These are phyloP conservation scores for Monosporozyma servazzii DNA, from an alignment of 805 yeast species.

Conservation along the genomic window DNA sequence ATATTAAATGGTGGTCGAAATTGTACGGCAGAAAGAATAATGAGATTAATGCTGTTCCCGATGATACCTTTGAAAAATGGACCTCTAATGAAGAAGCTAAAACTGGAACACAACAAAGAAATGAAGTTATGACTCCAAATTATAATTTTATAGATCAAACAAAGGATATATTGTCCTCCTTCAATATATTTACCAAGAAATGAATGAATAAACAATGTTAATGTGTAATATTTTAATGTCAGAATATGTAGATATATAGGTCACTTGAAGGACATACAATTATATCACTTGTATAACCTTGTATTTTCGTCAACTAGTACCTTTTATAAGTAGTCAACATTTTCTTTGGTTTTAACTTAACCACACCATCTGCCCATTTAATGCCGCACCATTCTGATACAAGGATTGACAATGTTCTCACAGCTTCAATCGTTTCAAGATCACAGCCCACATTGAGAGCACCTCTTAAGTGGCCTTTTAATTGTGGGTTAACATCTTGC, in stretches of 20 bases:
- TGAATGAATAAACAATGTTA: background rate
- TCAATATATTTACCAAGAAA: conserved; percentile 3
- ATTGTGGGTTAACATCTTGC: conserved; percentile 87
- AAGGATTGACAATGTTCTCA: conserved; percentile 52
- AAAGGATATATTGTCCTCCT: conserved; percentile 5
- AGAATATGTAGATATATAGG: background rate
- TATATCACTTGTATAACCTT: background rate
- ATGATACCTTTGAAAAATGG: background rate
- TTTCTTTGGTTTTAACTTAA: conserved; percentile 16
- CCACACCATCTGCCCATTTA: conserved; percentile 39
- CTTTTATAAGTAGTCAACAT: conserved; percentile 4
- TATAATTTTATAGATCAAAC: conserved; percentile 4
- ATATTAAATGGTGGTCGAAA: conserved; percentile 83
- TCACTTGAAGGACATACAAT: background rate
- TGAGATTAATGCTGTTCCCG: conserved; percentile 40
- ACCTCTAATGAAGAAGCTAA: background rate
- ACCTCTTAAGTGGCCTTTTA: conserved; percentile 84
- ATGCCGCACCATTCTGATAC: conserved; percentile 70
- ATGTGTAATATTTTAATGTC: background rate
- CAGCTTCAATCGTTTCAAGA: conserved; percentile 48
- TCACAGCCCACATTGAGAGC: conserved; percentile 74
- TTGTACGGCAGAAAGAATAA: conserved; percentile 67
- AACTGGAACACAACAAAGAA: background rate
- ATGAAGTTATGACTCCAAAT: background rate
- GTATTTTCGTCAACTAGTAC: background rate